These are phyloP conservation scores for Hypoxylon sp. DNA, from an alignment of 2,329 filamentous ascomycete genomes.

Conservation along the genomic window DNA sequence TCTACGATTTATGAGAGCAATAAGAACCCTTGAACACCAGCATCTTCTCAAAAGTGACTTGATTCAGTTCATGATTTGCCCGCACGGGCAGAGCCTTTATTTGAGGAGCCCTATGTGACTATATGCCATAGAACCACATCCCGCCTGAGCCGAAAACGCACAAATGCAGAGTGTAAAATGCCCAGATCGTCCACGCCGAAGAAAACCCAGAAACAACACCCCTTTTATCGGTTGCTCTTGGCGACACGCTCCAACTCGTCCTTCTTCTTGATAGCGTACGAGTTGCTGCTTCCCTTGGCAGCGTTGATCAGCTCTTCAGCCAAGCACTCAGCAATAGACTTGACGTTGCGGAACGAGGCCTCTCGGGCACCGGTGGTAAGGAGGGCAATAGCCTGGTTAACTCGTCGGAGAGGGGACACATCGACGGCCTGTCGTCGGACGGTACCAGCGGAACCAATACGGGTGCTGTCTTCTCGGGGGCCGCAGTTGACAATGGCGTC, in stretches of 20 bases:
- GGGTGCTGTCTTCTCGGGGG: slow-evolving; percentile 99
- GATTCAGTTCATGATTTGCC: slow-evolving; percentile 57
- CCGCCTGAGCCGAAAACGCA: slow-evolving; percentile 61
- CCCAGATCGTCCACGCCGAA: slow-evolving; percentile 60
- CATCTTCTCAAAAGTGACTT: slow-evolving; percentile 39
- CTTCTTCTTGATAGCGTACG: slow-evolving; percentile 99
- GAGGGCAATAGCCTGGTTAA: slow-evolving; percentile 99
- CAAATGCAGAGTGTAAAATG: slow-evolving; percentile 61
- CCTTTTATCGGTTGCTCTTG: slow-evolving; percentile 99
- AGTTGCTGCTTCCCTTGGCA: slow-evolving; percentile 99
- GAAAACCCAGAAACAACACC: slow-evolving; percentile 57
- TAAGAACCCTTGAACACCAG: slow-evolving; percentile 27
- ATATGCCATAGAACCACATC: slow-evolving; percentile 61
- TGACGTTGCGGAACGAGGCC: slow-evolving; percentile 99
- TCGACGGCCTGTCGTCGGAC: slow-evolving; percentile 99
- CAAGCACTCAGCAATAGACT: slow-evolving; percentile 99
- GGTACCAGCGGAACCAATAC: slow-evolving; percentile 99
- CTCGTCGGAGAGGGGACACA: slow-evolving; percentile 98
- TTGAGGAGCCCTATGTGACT: slow-evolving; percentile 60
- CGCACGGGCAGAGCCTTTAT: slow-evolving; percentile 57
- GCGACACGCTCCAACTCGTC: slow-evolving; percentile 99
- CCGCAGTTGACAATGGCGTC: slow-evolving; percentile 99
- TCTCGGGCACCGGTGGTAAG: slow-evolving; percentile 99
- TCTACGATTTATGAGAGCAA: slow-evolving; percentile 22
- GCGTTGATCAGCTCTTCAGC: slow-evolving; percentile 99